A percentile compares a stretch with the other conserved stretches of the same genome.
phyloP scores from a whole-genome alignment of 805 yeast species.

The Kluyveromyces wickerhamii region DNA sequence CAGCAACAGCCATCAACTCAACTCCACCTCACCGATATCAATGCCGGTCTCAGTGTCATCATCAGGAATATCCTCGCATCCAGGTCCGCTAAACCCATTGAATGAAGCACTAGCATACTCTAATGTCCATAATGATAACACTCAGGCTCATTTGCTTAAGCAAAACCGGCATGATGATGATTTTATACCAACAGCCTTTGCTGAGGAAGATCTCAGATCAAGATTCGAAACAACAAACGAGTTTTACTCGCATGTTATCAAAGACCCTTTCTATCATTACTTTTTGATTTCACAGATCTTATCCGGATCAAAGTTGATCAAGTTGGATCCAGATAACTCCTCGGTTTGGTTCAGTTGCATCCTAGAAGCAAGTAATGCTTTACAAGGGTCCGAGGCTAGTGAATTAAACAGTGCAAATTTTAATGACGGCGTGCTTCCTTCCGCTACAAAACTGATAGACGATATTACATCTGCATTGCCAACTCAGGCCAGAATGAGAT shows the following conservation, averaged over 20 bases:
- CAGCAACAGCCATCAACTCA: too few species aligned
- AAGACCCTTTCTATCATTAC: slow-evolving; percentile 9
- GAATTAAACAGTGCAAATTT: neutral
- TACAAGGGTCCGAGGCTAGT: neutral
- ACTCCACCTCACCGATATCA: too few species aligned
- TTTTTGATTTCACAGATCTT: slow-evolving; percentile 6
- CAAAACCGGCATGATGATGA: too few species aligned
- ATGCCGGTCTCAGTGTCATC: neutral
- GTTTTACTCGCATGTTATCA: slow-evolving; percentile 6
- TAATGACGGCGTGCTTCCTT: neutral
- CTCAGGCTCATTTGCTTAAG: too few species aligned
- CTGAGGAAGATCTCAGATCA: slow-evolving; percentile 1
- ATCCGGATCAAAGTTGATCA: slow-evolving; percentile 8
- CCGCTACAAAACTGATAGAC: neutral
- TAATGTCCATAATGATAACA: too few species aligned
- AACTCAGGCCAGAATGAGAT: neutral
- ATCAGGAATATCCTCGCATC: neutral
- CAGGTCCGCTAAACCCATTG: too few species aligned
- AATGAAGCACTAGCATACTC: too few species aligned
- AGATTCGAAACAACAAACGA: slow-evolving; percentile 8
- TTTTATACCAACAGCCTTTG: neutral
- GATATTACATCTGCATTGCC: neutral
- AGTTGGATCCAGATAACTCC: slow-evolving; percentile 1
- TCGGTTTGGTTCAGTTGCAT: slow-evolving; percentile 8
- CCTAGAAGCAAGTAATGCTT: slow-evolving; percentile 2